Evolutionary conservation across 2,329 filamentous ascomycete species (phyloP).

Genomic region (Ascochyta rabiei): DNA sequence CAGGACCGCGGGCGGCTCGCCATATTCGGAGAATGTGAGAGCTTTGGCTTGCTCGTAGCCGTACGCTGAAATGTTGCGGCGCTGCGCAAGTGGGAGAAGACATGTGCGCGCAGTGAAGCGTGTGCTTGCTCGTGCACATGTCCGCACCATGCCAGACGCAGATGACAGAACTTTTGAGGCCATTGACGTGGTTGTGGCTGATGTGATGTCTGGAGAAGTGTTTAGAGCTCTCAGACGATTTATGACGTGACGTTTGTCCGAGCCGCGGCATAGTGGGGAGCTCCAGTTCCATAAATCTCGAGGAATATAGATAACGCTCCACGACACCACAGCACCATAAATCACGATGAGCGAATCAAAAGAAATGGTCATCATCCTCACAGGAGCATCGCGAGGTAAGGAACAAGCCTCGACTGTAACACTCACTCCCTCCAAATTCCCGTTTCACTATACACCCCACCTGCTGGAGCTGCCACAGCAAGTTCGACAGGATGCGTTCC

Average conservation of each 20-base stretch:
- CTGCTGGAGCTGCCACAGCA: neutral
- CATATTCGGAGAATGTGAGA: constrained; percentile 76
- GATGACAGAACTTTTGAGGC: constrained; percentile 31
- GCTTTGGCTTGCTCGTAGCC: constrained; percentile 86
- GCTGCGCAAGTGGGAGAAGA: constrained; percentile 25
- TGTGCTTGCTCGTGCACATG: constrained; percentile 17
- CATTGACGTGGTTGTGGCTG: constrained; percentile 24
- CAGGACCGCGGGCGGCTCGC: constrained; percentile 74
- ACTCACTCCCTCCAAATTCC: neutral
- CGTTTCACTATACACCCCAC: neutral
- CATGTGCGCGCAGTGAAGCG: constrained; percentile 14
- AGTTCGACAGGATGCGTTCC: no score
- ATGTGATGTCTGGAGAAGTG: constrained; percentile 10
- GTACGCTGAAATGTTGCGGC: constrained; percentile 63
- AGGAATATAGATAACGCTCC: neutral
- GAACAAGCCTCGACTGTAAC: neutral
- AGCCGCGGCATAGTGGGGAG: constrained; percentile 32
- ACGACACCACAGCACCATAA: neutral
- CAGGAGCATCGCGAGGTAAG: constrained; percentile 67
- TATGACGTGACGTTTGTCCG: constrained; percentile 32
- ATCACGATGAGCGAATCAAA: constrained; percentile 33
- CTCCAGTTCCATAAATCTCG: constrained; percentile 7
- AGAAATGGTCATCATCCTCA: constrained; percentile 58
- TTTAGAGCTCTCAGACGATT: constrained; percentile 9
- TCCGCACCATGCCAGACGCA: constrained; percentile 21